Conservation (phyloP, 2,329 filamentous ascomycete genomes). For the Arachnomyces sp. region DNA sequence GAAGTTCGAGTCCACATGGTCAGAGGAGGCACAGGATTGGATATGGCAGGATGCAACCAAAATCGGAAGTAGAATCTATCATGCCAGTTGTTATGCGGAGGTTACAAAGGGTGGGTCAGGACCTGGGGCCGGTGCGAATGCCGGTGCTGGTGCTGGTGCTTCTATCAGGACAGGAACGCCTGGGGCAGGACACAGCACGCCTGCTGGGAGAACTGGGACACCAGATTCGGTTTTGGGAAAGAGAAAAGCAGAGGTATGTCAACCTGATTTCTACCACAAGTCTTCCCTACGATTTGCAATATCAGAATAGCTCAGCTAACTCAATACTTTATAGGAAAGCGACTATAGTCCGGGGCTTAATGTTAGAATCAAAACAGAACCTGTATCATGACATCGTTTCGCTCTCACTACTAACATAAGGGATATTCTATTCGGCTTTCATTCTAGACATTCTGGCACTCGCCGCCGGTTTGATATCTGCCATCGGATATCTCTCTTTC, state of each 20-base stretch:
- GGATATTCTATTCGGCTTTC: not conserved
- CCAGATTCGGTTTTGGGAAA: slow-evolving; percentile 64
- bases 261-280: too few relatives aligned
- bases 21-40: slow-evolving; percentile 89
- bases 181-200: slow-evolving; percentile 17
- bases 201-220: slow-evolving; percentile 41
- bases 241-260: slow-evolving; percentile 61
- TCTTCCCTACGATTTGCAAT: too few relatives aligned
- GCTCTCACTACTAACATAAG: slow-evolving; percentile 1
- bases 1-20: slow-evolving; percentile 85
- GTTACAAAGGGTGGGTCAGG: slow-evolving; percentile 57
- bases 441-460: not conserved
- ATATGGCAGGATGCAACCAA: slow-evolving; percentile 88
- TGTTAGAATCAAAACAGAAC: slow-evolving; percentile 34
- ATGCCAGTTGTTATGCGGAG: slow-evolving; percentile 83
- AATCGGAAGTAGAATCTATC: slow-evolving; percentile 73
- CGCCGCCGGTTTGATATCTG: not conserved
- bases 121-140: slow-evolving; percentile 16
- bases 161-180: slow-evolving; percentile 24
- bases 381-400: slow-evolving; percentile 19
- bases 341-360: slow-evolving; percentile 28
- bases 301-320: slow-evolving; percentile 2
- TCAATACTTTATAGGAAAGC: slow-evolving; percentile 18
- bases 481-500: not conserved
- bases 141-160: slow-evolving; percentile 18